A percentile compares a stretch with the other conserved stretches of the same genome.
Evolutionary conservation across 345 rosid genomes (phyloP).

Genomic region (Toxicodendron radicans): DNA sequence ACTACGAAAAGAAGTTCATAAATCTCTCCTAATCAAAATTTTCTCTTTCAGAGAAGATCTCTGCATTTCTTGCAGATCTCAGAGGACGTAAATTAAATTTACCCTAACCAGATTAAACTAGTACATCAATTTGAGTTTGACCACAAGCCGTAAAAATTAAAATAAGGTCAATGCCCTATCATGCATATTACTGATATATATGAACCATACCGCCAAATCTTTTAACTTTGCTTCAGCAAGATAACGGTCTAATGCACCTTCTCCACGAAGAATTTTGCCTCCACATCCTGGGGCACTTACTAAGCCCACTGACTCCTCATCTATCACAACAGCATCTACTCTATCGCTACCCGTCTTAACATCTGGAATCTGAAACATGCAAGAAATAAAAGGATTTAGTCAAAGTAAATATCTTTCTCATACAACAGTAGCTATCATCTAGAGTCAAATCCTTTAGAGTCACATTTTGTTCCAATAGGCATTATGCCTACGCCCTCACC

Average conservation of each 20-base stretch:
- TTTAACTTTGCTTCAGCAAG: conserved; percentile 43
- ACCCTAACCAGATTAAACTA: too few species aligned
- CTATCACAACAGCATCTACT: conserved; percentile 82
- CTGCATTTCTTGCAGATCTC: neutral
- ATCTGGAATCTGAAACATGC: conserved; percentile 79
- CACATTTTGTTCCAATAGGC: neutral
- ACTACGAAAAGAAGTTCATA: neutral
- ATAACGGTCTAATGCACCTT: conserved; percentile 65
- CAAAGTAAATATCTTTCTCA: neutral
- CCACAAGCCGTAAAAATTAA: neutral
- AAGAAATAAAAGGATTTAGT: conserved; percentile 7
- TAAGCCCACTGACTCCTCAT: conserved; percentile 72
- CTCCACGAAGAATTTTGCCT: conserved; percentile 76
- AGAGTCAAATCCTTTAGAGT: neutral
- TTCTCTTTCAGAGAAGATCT: neutral
- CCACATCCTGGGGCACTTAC: conserved; percentile 58
- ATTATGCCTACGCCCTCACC: conserved; percentile 36
- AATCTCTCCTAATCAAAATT: neutral
- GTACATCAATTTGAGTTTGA: neutral
- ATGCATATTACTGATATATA: neutral
- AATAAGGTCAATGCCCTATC: neutral
- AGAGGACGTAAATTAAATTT: neutral
- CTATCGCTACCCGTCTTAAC: conserved; percentile 55
- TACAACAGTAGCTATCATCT: conserved; percentile 2
- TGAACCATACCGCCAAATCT: conserved; percentile 47